Evolutionary conservation across 2,329 filamentous ascomycete species (phyloP), one percentile per base, ranked within the genome.

Genomic region (Cladophialophora chaetospira): DNA sequence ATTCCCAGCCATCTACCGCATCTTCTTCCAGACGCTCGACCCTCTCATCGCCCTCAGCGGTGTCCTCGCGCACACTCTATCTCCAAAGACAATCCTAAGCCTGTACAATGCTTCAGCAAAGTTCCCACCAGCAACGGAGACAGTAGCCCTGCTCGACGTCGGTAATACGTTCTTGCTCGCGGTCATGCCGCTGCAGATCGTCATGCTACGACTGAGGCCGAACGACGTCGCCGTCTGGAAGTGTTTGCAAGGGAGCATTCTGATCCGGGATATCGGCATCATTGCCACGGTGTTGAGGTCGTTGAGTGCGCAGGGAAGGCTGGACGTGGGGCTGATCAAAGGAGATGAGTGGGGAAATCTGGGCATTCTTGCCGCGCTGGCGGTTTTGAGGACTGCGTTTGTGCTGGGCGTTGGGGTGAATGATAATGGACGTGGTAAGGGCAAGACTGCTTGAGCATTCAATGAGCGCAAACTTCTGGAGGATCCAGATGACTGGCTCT

Each of bases 11-110:
- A 33, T 55, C 45, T 52, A 55, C 40, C 44, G 52, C 26, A 25
- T 52, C 36, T 59, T 50, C 45, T 55, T 59, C 29, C 15, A 23
- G 13, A 59, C 52, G 17, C 9, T 55, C 38, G 56, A 55, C 40
- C 56, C 56, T 2, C 15, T 55, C 21, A 45, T 55, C 51, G 56
- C 56, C 13, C 13, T 52, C n/a, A 29, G 13, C 48, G 56, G 56
- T 21, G 38, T 38, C 10, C 26, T 59, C 11, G 47, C 51, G 5
- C 56, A 55, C 5, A 5, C 42, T n/a, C 33, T 59, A 31, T 26
- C 40, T 21, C 51, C 51, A 10, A 1, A n/a, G n/a, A 35, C 38
- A 5, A 47, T 55, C n/a, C 31, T 59, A 3, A 47, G 11, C 4
- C 35, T 43, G 2, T 59, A 55, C 40, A 55, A 50, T 17, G 23